A percentile compares a stretch with the other conserved stretches of the same genome.
Conservation (phyloP, 78 protist species). For the Guillardia theta region DNA sequence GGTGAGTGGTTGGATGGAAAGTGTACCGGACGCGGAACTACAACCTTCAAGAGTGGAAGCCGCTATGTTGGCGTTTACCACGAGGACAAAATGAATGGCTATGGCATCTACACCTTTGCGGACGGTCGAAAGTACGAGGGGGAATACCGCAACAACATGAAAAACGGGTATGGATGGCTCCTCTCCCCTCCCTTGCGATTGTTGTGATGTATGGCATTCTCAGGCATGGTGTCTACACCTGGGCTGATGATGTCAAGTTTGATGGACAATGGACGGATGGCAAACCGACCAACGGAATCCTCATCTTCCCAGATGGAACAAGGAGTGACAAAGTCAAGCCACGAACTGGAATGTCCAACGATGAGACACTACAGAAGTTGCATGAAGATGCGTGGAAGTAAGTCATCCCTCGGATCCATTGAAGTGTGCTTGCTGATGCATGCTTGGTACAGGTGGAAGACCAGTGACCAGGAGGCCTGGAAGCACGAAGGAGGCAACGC, state of each 20-base stretch:
- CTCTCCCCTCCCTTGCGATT: background rate
- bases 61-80: constrained; percentile 9
- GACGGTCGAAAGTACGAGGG: constrained; percentile 37
- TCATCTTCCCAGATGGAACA: background rate
- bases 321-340: background rate
- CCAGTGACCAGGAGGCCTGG: background rate
- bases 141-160: constrained; percentile 23
- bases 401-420: background rate
- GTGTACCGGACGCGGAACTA: constrained; percentile 4
- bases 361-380: background rate
- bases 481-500: background rate
- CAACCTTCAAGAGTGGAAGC: constrained; percentile 29
- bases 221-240: constrained; percentile 25
- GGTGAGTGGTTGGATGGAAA: constrained; percentile 37
- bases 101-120: constrained; percentile 17
- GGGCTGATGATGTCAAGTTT: constrained; percentile 7
- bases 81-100: constrained; percentile 32
- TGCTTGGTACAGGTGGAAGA: background rate
- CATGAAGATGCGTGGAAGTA: constrained; percentile 22
- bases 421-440: background rate
- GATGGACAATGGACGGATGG: background rate
- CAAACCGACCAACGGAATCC: constrained; percentile 13
- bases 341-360: constrained; percentile 3
- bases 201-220: background rate
- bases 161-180: background rate